These are phyloP conservation scores for Silene conica DNA, from an alignment of 148 eudicot species.

Conservation along the genomic window DNA sequence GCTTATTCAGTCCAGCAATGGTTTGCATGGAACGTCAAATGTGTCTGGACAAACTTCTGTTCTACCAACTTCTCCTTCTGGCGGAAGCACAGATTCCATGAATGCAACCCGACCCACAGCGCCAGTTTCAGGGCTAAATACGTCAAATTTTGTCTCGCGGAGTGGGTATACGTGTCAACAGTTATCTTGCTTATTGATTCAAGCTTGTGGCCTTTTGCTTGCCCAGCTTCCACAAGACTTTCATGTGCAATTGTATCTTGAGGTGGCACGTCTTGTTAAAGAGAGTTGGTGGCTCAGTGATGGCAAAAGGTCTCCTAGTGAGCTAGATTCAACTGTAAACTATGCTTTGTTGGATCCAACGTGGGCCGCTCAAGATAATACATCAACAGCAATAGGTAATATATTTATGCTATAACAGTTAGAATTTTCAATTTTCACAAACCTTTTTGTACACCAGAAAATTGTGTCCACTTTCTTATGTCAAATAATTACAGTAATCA, in stretches of 20 bases:
- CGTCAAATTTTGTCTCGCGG: constrained; percentile 69
- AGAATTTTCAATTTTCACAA: not conserved
- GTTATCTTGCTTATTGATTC: constrained; percentile 90
- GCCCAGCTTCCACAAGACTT: constrained; percentile 96
- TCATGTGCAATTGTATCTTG: constrained; percentile 74
- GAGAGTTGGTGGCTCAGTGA: constrained; percentile 96
- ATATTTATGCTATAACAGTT: constrained; percentile 1
- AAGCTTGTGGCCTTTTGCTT: constrained; percentile 92
- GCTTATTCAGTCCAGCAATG: constrained; percentile 78
- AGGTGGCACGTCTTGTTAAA: constrained; percentile 78
- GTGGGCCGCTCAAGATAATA: constrained; percentile 96
- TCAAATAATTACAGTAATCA: too few relatives aligned
- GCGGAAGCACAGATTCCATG: constrained; percentile 94
- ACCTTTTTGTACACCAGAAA: too few relatives aligned
- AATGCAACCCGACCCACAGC: constrained; percentile 63
- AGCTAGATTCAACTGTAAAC: constrained; percentile 84
- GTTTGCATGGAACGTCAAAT: constrained; percentile 62
- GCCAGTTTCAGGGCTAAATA: constrained; percentile 62
- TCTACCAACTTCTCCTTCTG: constrained; percentile 96
- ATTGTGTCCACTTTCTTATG: too few relatives aligned
- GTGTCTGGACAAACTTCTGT: constrained; percentile 57
- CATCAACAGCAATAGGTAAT: constrained; percentile 90
- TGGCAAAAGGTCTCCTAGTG: constrained; percentile 63
- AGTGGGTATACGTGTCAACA: constrained; percentile 95
- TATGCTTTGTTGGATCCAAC: constrained; percentile 94